These are phyloP conservation scores for Pisolithus orientalis DNA, from an alignment of 768 basidiomycete species.

Conservation along the genomic window DNA sequence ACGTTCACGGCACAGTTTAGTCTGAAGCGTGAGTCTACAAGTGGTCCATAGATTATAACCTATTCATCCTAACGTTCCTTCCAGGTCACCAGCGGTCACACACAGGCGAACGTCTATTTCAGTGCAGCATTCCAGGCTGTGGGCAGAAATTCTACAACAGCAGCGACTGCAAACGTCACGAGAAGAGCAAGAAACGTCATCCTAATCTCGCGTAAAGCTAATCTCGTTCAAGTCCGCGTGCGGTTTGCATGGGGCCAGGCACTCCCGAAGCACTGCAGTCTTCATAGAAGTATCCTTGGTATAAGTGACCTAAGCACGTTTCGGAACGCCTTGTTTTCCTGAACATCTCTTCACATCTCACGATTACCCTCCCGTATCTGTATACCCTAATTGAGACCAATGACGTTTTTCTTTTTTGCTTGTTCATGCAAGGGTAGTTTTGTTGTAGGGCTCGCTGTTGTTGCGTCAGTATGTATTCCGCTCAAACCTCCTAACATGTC, in stretches of 20 bases:
- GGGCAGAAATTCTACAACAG: constrained; percentile 24
- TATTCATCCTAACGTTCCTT: constrained; percentile 3
- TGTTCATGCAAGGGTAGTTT: neutral
- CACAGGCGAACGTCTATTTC: constrained; percentile 20
- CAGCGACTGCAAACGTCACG: constrained; percentile 29
- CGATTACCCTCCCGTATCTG: neutral
- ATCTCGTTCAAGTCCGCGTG: neutral
- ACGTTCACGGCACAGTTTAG: constrained; percentile 28
- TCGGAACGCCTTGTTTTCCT: neutral
- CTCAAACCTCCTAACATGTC: too few species aligned
- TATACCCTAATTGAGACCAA: neutral
- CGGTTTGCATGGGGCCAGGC: constrained; percentile 1
- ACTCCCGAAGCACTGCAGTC: neutral
- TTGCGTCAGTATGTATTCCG: too few species aligned
- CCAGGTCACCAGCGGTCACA: constrained; percentile 27
- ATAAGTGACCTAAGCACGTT: neutral
- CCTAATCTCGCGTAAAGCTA: constrained; percentile 11
- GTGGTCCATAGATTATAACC: too few species aligned
- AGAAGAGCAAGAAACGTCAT: constrained; percentile 28
- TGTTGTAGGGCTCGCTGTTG: neutral
- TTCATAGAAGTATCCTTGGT: neutral
- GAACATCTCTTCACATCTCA: neutral
- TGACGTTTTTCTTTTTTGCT: neutral
- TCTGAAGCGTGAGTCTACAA: constrained; percentile 22
- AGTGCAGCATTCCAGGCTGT: constrained; percentile 21